Base-by-base conservation (phyloP, 139 green algal species). In the Volvox africanus region DNA sequence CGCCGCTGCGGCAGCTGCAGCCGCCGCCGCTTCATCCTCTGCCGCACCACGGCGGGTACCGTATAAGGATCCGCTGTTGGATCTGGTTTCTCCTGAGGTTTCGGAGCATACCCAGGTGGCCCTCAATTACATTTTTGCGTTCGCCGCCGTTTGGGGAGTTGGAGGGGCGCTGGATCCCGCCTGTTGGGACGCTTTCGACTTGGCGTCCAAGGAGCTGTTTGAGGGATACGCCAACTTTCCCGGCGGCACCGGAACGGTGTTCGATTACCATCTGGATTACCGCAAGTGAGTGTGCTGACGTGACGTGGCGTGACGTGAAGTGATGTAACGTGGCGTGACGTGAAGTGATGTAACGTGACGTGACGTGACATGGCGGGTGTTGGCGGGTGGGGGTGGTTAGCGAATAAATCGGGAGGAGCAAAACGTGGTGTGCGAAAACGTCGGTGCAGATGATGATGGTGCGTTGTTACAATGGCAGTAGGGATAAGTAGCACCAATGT, bases 181-280 rank as follows among this genome's bases (percentile, higher is more conserved):
- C 22, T 88, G 91, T 32, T 92, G 92, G 73, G 95, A 97, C 24
- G 88, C 35, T 2, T 98, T 97, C 67, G 96, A 98, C 89, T 77
- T 87, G 14, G 95, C 95, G 44, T 93, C 93, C 0, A 88, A 95
- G 30, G 89, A 90, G 18, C 68, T 88, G 83, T 94, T 96, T 44
- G 90, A 94, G 44, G 92, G 92, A 44, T 82, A 44, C 1, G 94
- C 86, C 44, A 94, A 93, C 90, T 94, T 91, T 71, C 93, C 93
- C 18, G 73, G 79, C 3, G 93, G 93, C 22, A 78, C 82, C 3
- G 93, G 92, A 28, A 93, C 89, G 20, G 94, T 98, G 61, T 97
- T 97, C 92, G 97, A 99, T 91, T 97, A 95, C 88, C 95, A 93
- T 61, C 82, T 97, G 55, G 94, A 97, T 79, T 73, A 79, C 21